Evolutionary conservation across 1,284 basidiomycete genomes (phyloP).

Genomic region (Cutaneotrichosporon cutaneum): DNA sequence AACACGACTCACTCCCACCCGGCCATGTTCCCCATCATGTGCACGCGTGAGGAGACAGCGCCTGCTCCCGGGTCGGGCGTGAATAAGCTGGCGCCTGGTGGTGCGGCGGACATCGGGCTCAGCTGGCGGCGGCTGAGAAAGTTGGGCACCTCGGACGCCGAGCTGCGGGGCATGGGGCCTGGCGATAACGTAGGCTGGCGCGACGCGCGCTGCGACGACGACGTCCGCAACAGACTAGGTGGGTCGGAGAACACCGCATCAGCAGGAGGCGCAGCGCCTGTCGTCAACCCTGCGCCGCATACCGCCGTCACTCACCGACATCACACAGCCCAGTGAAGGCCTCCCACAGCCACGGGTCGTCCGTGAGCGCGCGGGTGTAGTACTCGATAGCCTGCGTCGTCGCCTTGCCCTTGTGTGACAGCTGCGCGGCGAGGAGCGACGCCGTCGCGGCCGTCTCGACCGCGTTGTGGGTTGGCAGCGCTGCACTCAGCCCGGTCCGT

Average conservation of each 20-base stretch:
- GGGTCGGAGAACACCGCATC: conserved; percentile 39
- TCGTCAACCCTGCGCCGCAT: conserved; percentile 4
- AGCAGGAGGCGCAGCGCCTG: conserved; percentile 34
- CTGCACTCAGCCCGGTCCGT: conserved; percentile 22
- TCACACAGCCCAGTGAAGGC: conserved; percentile 85
- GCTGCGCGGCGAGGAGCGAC: conserved; percentile 37
- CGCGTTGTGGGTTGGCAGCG: conserved; percentile 30
- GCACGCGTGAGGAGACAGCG: conserved; percentile 21
- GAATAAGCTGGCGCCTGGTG: conserved; percentile 64
- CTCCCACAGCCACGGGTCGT: conserved; percentile 87
- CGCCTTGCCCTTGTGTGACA: conserved; percentile 55
- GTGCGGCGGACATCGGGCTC: conserved; percentile 31
- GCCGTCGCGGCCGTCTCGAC: conserved; percentile 34
- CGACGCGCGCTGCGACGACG: conserved; percentile 37
- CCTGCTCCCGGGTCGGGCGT: conserved; percentile 60
- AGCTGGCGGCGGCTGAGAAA: conserved; percentile 58
- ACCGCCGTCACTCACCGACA: conserved; percentile 61
- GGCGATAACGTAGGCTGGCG: conserved; percentile 59
- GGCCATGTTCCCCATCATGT: conserved; percentile 37
- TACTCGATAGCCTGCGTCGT: conserved; percentile 67
- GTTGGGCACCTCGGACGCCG: conserved; percentile 51
- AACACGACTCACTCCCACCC: conserved; percentile 40
- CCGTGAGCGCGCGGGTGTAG: conserved; percentile 68
- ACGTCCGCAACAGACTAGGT: conserved; percentile 27
- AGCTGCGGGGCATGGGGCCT: conserved; percentile 49